Evolutionary conservation across 2,329 filamentous ascomycete genomes (phyloP).

Genomic region (Penicillium glabrum): DNA sequence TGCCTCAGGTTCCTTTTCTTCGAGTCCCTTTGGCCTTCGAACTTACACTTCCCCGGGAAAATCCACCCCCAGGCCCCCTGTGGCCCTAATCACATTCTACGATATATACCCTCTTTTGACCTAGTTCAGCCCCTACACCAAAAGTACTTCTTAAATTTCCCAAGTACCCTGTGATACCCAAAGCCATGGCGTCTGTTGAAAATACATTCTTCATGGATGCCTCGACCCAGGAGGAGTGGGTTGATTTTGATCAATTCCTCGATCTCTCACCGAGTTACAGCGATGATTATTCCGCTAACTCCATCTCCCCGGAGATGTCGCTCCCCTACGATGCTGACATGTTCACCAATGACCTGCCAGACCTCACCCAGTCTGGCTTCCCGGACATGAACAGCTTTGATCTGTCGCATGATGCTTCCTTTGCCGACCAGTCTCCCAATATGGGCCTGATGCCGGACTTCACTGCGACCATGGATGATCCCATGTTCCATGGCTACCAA

Average conservation of each 20-base stretch:
- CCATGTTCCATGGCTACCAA: slow-evolving; percentile 14
- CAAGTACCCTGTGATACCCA: slow-evolving; percentile 3
- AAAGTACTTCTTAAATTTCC: neutral
- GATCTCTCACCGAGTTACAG: slow-evolving; percentile 28
- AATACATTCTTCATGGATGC: slow-evolving; percentile 27
- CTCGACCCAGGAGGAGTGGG: slow-evolving; percentile 26
- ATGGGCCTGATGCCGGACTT: slow-evolving; percentile 15
- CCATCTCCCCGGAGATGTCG: slow-evolving; percentile 31
- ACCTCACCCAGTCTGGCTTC: slow-evolving; percentile 23
- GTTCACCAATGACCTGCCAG: slow-evolving; percentile 19
- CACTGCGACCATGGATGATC: slow-evolving; percentile 18
- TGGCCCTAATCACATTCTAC: neutral
- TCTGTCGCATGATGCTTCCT: slow-evolving; percentile 17
- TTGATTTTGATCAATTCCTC: slow-evolving; percentile 37
- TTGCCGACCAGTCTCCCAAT: slow-evolving; percentile 16
- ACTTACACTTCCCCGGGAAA: neutral
- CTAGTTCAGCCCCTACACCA: neutral
- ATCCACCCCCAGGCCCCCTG: neutral
- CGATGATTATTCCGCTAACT: slow-evolving; percentile 30
- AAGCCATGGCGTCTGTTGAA: slow-evolving; percentile 26
- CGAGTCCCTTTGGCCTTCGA: slow-evolving; percentile 1
- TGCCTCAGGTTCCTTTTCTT: slow-evolving; percentile 25
- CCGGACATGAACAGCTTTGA: slow-evolving; percentile 26
- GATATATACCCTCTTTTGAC: neutral
- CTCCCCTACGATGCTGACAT: slow-evolving; percentile 27